Evolutionary conservation across 2,329 filamentous ascomycete genomes (phyloP).

Genomic region (Phyllosticta ampelicida): DNA sequence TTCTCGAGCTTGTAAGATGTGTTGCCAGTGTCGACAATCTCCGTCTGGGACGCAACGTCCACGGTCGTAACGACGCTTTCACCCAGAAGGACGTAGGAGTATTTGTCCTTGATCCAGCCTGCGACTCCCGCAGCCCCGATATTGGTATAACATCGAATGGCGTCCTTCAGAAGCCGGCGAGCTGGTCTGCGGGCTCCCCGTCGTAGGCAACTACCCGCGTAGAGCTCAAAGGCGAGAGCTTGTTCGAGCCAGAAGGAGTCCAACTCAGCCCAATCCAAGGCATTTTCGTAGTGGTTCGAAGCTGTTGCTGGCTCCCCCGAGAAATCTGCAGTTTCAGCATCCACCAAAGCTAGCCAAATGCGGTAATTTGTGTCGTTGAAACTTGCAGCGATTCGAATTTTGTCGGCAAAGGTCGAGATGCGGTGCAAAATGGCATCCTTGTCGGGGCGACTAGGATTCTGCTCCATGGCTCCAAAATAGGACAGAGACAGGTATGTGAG

Average conservation of each 20-base stretch:
- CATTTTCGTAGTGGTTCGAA: conserved; percentile 56
- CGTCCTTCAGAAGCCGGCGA: conserved; percentile 56
- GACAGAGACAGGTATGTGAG: conserved; percentile 34
- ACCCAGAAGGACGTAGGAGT: conserved; percentile 55
- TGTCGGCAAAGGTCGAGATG: conserved; percentile 45
- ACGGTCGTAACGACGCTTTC: conserved; percentile 48
- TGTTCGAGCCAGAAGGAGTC: conserved; percentile 60
- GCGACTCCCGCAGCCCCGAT: conserved; percentile 61
- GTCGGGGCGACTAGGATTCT: conserved; percentile 26
- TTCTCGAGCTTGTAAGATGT: conserved; percentile 33
- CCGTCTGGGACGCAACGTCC: conserved; percentile 60
- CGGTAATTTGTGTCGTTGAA: conserved; percentile 62
- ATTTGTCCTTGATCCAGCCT: conserved; percentile 55
- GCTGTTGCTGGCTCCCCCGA: conserved; percentile 42
- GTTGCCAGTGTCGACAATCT: conserved; percentile 44
- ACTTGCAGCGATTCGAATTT: conserved; percentile 53
- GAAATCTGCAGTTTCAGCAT: conserved; percentile 58
- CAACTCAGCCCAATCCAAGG: conserved; percentile 60
- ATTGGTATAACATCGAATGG: conserved; percentile 56
- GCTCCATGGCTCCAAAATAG: conserved; percentile 30
- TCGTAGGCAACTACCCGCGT: conserved; percentile 60
- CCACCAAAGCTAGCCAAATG: conserved; percentile 56
- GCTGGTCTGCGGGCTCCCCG: conserved; percentile 56
- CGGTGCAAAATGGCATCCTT: conserved; percentile 41
- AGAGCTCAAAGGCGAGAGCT: conserved; percentile 61